Percentiles rank a stretch among this genome's conserved stretches.
Evolutionary conservation across 768 basidiomycete species (phyloP).

Genomic region (Dioszegia aurantiaca): DNA sequence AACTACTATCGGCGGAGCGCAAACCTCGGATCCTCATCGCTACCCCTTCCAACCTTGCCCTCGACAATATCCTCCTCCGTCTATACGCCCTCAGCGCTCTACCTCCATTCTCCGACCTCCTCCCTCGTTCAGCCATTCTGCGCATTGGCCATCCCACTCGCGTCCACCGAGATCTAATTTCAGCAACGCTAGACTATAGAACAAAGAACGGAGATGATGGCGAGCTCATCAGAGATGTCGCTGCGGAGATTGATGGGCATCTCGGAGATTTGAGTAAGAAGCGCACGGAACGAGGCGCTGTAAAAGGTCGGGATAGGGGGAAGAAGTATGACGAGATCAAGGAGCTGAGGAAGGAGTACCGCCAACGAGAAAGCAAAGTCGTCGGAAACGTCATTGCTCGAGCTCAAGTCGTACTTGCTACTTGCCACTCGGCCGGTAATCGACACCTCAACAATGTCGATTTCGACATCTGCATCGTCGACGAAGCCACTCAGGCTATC

Average conservation of each 20-base stretch:
- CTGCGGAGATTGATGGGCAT: conserved; percentile 72
- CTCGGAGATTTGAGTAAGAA: conserved; percentile 68
- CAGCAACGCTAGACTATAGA: conserved; percentile 54
- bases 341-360: conserved; percentile 84
- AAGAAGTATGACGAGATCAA: conserved; percentile 51
- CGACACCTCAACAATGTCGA: conserved; percentile 69
- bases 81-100: conserved; percentile 53
- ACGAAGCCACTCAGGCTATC: conserved; percentile 94
- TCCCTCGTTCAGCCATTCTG: conserved; percentile 58
- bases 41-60: conserved; percentile 62
- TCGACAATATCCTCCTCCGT: conserved; percentile 87
- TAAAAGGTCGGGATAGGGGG: conserved; percentile 65
- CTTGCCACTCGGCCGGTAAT: conserved; percentile 90
- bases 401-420: conserved; percentile 85
- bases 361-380: conserved; percentile 80
- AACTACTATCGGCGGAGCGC: conserved; percentile 52
- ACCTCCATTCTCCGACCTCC: conserved; percentile 35
- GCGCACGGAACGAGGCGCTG: conserved; percentile 52
- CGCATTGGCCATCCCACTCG: conserved; percentile 96
- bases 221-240: conserved; percentile 80
- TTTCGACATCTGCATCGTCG: conserved; percentile 93
- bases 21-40: conserved; percentile 38
- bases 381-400: conserved; percentile 74
- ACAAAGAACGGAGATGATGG: conserved; percentile 58
- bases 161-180: conserved; percentile 63